Conservation (phyloP, 1,284 basidiomycete species). For the Tilletia caries region DNA sequence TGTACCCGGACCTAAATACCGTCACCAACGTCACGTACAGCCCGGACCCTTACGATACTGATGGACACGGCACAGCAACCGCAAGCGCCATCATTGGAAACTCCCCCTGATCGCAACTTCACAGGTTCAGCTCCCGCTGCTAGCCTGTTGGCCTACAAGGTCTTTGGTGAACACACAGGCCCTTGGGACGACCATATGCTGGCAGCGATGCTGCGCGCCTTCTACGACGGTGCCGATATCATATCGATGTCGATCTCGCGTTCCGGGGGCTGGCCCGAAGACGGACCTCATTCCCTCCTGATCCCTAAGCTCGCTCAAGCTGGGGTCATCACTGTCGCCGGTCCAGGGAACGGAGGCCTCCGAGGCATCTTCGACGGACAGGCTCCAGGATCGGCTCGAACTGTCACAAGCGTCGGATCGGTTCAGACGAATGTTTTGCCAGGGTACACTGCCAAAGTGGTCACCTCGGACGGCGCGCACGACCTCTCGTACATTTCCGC, state of each 20-base stretch:
- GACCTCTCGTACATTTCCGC: constrained; percentile 29
- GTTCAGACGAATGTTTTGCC: constrained; percentile 47
- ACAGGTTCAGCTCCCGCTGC: constrained; percentile 36
- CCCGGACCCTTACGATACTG: no score
- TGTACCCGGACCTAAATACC: no score
- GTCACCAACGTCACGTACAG: no score
- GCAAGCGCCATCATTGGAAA: constrained; percentile 67
- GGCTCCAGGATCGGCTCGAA: constrained; percentile 52
- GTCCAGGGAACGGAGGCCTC: constrained; percentile 55
- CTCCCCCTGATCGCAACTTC: constrained; percentile 49
- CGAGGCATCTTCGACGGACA: constrained; percentile 55
- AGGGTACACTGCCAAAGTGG: constrained; percentile 27
- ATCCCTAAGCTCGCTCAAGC: constrained; percentile 25
- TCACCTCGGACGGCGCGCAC: constrained; percentile 19
- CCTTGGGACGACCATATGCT: constrained; percentile 54
- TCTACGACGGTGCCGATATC: constrained; percentile 57
- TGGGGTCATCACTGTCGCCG: constrained; percentile 35
- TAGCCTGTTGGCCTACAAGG: constrained; percentile 53
- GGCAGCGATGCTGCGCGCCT: constrained; percentile 45
- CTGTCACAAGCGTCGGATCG: constrained; percentile 45
- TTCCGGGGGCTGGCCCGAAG: constrained; percentile 28
- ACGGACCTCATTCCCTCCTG: constrained; percentile 24
- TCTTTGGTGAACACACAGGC: constrained; percentile 55
- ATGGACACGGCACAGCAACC: constrained; percentile 60
- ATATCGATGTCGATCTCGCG: constrained; percentile 66